phyloP scores from a whole-genome alignment of 306 rosid species.

The Lathyrus aphaca region DNA sequence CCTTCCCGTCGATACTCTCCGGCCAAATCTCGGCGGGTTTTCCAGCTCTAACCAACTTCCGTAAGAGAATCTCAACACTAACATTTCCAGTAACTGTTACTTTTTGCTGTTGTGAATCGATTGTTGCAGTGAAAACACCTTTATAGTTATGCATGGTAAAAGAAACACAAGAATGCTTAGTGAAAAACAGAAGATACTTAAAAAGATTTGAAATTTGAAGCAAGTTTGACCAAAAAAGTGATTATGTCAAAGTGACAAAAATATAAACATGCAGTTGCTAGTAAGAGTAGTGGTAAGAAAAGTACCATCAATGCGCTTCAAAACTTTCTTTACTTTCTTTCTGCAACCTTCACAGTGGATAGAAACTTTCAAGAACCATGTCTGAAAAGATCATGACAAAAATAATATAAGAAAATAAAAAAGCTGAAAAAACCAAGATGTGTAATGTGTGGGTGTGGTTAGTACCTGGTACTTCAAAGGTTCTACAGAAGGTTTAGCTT shows the following conservation, averaged over 20 bases:
- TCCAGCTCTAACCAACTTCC: slow-evolving; percentile 65
- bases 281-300: not conserved
- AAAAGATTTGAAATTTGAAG: slow-evolving; percentile 29
- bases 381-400: slow-evolving; percentile 47
- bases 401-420: not conserved
- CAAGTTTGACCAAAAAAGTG: not conserved
- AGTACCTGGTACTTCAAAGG: slow-evolving; percentile 62
- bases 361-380: slow-evolving; percentile 76
- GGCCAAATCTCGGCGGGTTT: slow-evolving; percentile 83
- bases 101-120: slow-evolving; percentile 69
- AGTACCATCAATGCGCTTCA: slow-evolving; percentile 79
- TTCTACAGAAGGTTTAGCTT: slow-evolving; percentile 44
- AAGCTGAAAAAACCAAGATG: not conserved
- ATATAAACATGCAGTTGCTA: not conserved
- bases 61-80: slow-evolving; percentile 61
- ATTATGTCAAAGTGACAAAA: no score
- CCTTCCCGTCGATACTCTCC: slow-evolving; percentile 50
- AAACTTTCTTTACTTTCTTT: slow-evolving; percentile 79
- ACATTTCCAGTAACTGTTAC: slow-evolving; percentile 77
- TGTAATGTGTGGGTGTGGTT: not conserved
- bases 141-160: slow-evolving; percentile 39
- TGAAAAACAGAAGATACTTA: slow-evolving; percentile 8
- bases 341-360: slow-evolving; percentile 94
- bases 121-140: slow-evolving; percentile 74
- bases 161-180: not conserved